Evolutionary conservation across 331 rosid species (phyloP), one percentile per base, ranked within the genome.

Genomic region (Cydonia oblonga): DNA sequence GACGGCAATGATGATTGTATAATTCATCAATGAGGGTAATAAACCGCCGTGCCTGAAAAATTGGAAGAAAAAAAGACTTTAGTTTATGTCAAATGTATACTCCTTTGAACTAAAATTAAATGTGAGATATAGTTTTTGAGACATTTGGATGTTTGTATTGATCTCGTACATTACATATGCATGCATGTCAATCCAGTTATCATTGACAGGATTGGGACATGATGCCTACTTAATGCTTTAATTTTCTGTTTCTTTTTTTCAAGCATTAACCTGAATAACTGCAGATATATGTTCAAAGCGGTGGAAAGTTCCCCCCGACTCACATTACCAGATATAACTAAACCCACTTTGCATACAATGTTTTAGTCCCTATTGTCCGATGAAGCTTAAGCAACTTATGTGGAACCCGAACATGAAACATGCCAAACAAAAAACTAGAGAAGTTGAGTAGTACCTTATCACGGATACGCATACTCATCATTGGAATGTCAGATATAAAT

Each of bases 1-100:
- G 84, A 76, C 89, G 68, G 80, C 96, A 91, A 64, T 86, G 97
- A 77, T 84, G 98, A 77, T 93, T 93, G 90, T 93, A 93, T 77
- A 93, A 64, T 86, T 93, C 98, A 60, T 93, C 98, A 71, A 93
- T 71, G 62, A 93, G 95, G 72, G 98, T 93, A 78, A 93, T 89
- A 79, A 93, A 90, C 76, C 95, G 86, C 44, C 98, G 84, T 28
- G 98, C 96, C 98, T 90, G 87, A 66, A 54, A 75, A 77, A 76
- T 54, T 62, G 69, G 52, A 57, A 52, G 57, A n/a, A 24, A 35
- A 28, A 25, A 44, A 42, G 14, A 11, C 52, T 68, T 11, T 65
- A 40, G 46, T 12, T 40, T 11, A 12, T 40, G 46, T 56, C 53
- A 80, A 69, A 77, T 32, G 58, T 28, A 3, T 3, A 40, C 15